Conservation (phyloP, 805 yeast species). For the Starmerella floricola region DNA sequence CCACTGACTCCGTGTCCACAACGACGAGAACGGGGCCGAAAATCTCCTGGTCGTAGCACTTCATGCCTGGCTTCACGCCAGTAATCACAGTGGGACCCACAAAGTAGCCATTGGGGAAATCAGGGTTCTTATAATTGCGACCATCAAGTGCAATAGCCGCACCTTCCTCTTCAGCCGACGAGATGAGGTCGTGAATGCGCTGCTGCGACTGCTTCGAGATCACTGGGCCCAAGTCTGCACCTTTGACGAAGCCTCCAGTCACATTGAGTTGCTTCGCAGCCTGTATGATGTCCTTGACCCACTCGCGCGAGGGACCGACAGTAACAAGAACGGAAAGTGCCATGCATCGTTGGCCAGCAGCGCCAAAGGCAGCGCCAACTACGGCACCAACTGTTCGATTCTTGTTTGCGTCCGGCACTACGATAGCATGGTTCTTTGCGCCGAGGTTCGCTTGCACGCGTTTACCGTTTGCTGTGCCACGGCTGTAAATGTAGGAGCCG, state of each 20-base stretch:
- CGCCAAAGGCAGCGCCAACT: constrained; percentile 69
- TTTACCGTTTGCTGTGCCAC: constrained; percentile 57
- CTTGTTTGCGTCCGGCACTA: constrained; percentile 62
- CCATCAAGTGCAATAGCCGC: constrained; percentile 56
- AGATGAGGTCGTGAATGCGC: constrained; percentile 46
- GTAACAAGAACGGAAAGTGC: constrained; percentile 62
- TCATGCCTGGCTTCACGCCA: constrained; percentile 53
- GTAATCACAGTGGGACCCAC: constrained; percentile 59
- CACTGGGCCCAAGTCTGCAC: constrained; percentile 62
- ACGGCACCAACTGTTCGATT: constrained; percentile 50
- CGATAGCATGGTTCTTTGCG: constrained; percentile 66
- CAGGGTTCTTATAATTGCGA: constrained; percentile 37
- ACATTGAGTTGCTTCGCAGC: constrained; percentile 47
- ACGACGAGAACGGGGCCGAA: constrained; percentile 66
- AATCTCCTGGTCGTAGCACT: constrained; percentile 61
- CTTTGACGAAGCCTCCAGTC: constrained; percentile 52
- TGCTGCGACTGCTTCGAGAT: constrained; percentile 47
- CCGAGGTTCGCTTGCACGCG: constrained; percentile 69
- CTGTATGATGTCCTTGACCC: constrained; percentile 48
- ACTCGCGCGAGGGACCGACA: constrained; percentile 52
- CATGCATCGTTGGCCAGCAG: constrained; percentile 79
- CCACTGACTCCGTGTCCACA: constrained; percentile 49
- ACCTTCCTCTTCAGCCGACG: constrained; percentile 47
- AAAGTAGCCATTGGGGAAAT: constrained; percentile 52
- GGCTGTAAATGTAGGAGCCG: constrained; percentile 57